Base-by-base conservation (phyloP, 1,284 basidiomycete species). In the Moesziomyces sp. region DNA sequence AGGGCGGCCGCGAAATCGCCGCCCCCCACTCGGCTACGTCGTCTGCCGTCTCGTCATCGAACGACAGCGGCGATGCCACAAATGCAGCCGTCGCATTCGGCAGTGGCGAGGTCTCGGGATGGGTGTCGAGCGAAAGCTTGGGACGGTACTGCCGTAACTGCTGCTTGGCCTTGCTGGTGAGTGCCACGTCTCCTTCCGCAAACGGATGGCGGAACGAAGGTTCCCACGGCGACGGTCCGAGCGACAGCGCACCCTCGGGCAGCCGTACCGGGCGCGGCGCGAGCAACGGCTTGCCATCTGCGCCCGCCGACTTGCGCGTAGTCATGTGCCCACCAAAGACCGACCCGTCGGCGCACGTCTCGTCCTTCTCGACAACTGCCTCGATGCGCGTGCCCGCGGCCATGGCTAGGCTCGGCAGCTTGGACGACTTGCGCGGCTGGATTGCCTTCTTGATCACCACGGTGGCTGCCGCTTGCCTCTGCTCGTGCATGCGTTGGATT, bases 201-300 rank as follows among this genome's bases (percentile, higher is more conserved):
- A 73, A 67, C 5, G 70, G 64, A 24, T 73, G 55, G 9, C 59
- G 52, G 44, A 72, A 72, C 1, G 52, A 24, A 10, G 54, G 55
- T 21, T 62, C 46, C 52, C 55, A 61, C 1, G 69, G 56, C 1
- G 68, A 58, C 0, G 69, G 49, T 7, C 59, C 63, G 5, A 72
- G 52, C 2, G 48, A 46, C 16, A 72, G 51, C 0, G 69, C 63
- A 26, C 69, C 69, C 5, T 55, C 30, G 10, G 69, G 58, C 10
- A 66, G 16, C 0, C 52, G 38, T 8, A 52, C 14, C 0, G 62
- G 26, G 6, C 35, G 50, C 5, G 62, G 62, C 9, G 51, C 44
- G 40, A 48, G 42, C 35, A 64, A 35, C 11, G 5, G 33, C 18
- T 3, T 30, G 4, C 26, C 16, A 2, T 6, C 35, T 3, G n/a